Base-by-base conservation (phyloP, 106 monocot genomes). In the Phalaenopsis aphrodite region DNA sequence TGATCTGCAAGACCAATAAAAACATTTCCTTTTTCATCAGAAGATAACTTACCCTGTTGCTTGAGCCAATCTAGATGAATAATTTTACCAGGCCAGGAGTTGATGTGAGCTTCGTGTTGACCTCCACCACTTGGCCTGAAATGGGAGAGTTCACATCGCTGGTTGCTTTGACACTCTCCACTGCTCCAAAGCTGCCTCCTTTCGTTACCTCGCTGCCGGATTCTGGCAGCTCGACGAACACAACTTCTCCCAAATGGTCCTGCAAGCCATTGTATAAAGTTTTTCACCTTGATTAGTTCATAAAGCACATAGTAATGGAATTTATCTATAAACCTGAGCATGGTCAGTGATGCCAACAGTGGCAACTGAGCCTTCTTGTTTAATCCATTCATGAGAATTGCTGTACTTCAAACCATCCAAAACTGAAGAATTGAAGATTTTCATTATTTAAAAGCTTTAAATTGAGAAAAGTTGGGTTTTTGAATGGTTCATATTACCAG, bases 271-370 rank as follows among this genome's bases (percentile, higher is more conserved):
- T 21, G 71, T n/a, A 2, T n/a, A 61, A 0, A 61, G 21, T 5
- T 21, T 61, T 18, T 12, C 14, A 12, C 52, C 52, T 52, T 52
- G 52, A 52, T 52, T 52, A 52, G 52, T 2, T 52, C 14, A 15
- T 12, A 10, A 61, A 61, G 8, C 52, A n/a, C 5, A 1, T 5
- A 38, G 69, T 3, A 69, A 69, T 69, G 19, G 24, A 11, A 30
- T 11, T 38, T 69, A 37, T 69, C 11, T 69, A 75, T 47, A 52
- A 10, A 93, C 96, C 90, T 96, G 96, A 46, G 96, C 96, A 88
- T 96, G 96, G 85, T 96, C 96, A 42, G 96, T 93, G 84, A 96
- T 96, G 84, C 96, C 96, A 56, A 96, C 69, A 43, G 96, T 96
- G 47, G 93, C 93, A 66, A 96, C 88, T n/a, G 86, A 77, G 24